These are phyloP conservation scores for Kurtzmaniella quercitrusa DNA, from an alignment of 1,139 yeast genomes.

Conservation along the genomic window DNA sequence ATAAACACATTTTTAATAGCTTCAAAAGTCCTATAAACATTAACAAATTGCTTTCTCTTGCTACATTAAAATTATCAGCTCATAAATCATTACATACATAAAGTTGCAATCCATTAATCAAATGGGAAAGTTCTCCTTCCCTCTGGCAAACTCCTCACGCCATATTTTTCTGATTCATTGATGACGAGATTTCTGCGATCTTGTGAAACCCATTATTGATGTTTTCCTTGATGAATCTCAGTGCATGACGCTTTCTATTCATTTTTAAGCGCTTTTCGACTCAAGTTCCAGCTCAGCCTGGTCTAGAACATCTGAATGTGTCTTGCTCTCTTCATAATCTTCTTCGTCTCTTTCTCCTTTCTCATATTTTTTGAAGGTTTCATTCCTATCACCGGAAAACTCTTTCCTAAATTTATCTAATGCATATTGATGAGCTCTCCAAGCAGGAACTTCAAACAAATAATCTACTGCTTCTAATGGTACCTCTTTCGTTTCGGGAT, in stretches of 20 bases:
- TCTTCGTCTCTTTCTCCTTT: slow-evolving; percentile 8
- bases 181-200: background rate
- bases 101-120: too few species aligned
- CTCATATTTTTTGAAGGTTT: slow-evolving; percentile 1
- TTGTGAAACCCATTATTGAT: background rate
- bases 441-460: slow-evolving; percentile 34
- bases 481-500: slow-evolving; percentile 45
- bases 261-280: background rate
- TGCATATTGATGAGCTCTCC: slow-evolving; percentile 24
- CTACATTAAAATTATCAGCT: too few species aligned
- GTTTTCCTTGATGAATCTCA: background rate
- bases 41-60: too few species aligned
- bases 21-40: too few species aligned
- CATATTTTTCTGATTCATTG: background rate
- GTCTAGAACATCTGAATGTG: background rate
- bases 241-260: background rate
- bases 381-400: slow-evolving; percentile 9
- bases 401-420: slow-evolving; percentile 16
- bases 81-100: too few species aligned
- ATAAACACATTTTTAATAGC: too few species aligned
- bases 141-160: background rate
- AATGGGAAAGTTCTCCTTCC: too few species aligned
- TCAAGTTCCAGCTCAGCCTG: background rate
- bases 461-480: slow-evolving; percentile 42
- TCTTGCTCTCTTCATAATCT: slow-evolving; percentile 5